phyloP scores from a whole-genome alignment of 108 stramenopile genomes.

The Schizochytrium sp. region DNA sequence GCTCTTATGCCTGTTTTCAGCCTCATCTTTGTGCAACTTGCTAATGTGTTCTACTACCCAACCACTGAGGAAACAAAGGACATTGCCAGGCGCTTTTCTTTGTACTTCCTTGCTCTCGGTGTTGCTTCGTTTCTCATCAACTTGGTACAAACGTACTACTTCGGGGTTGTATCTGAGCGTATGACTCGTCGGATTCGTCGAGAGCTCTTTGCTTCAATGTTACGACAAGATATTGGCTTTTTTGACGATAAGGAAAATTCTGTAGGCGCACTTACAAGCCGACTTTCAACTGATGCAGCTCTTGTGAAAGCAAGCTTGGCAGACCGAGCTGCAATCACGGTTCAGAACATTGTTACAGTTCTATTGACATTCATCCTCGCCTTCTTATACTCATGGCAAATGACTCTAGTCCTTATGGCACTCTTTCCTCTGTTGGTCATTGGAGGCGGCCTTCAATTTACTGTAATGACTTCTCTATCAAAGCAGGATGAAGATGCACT shows the following conservation, averaged over 20 bases:
- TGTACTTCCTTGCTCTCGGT: constrained; percentile 3
- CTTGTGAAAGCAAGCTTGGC: constrained; percentile 69
- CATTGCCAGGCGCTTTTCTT: not conserved
- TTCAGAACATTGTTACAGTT: constrained; percentile 64
- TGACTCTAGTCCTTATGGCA: constrained; percentile 74
- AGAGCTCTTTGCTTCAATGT: constrained; percentile 63
- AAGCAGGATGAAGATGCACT: constrained; percentile 70
- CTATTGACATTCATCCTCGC: constrained; percentile 69
- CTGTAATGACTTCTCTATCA: constrained; percentile 54
- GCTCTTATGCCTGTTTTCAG: not conserved
- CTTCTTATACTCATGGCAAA: constrained; percentile 71
- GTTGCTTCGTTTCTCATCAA: not conserved
- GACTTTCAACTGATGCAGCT: constrained; percentile 60
- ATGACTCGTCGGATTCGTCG: constrained; percentile 68
- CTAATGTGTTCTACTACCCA: constrained; percentile 42
- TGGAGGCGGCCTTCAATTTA: constrained; percentile 68
- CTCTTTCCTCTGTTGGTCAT: constrained; percentile 75
- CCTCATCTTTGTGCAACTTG: not conserved
- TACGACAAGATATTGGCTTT: constrained; percentile 59
- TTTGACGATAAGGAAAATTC: constrained; percentile 22
- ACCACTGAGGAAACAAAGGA: constrained; percentile 39
- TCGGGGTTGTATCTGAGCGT: constrained; percentile 64
- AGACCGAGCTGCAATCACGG: constrained; percentile 62
- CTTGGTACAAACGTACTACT: not conserved
- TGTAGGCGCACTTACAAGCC: constrained; percentile 60